phyloP scores from a whole-genome alignment of 2,329 filamentous ascomycete species.

The Microdochium nivale region DNA sequence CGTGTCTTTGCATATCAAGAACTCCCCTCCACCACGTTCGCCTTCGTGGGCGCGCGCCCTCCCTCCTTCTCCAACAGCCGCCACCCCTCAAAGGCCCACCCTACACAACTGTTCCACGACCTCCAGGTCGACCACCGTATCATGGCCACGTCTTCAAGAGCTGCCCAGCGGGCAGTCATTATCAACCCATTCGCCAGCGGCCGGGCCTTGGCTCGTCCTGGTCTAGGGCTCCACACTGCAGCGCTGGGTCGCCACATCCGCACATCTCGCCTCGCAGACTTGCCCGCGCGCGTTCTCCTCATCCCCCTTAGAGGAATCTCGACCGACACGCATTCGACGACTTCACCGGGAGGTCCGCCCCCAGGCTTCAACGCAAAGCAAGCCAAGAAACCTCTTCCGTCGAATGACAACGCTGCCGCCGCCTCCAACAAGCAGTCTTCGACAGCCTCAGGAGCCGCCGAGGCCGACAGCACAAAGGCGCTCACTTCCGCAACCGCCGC shows the following conservation, averaged over 20 bases:
- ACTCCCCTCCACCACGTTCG: not conserved
- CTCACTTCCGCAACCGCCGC: conserved; percentile 11
- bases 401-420: conserved; percentile 13
- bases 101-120: not conserved
- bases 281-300: conserved; percentile 46
- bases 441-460: conserved; percentile 12
- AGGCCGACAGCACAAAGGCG: conserved; percentile 23
- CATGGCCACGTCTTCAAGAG: conserved; percentile 49
- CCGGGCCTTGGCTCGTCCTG: conserved; percentile 34
- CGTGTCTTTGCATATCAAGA: not conserved
- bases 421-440: conserved; percentile 12
- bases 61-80: not conserved
- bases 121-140: conserved; percentile 1
- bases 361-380: conserved; percentile 87
- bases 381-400: conserved; percentile 74
- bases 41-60: not conserved
- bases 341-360: conserved; percentile 56
- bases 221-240: conserved; percentile 36
- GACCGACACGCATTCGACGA: conserved; percentile 49
- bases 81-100: not conserved
- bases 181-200: conserved; percentile 41
- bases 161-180: conserved; percentile 45
- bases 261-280: conserved; percentile 27
- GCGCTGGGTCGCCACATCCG: conserved; percentile 37
- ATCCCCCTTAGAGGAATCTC: conserved; percentile 47